Percentiles rank a stretch among this genome's conserved stretches.
These are phyloP conservation scores for Eucalyptus rudis DNA, from an alignment of 345 rosid species.

Conservation along the genomic window DNA sequence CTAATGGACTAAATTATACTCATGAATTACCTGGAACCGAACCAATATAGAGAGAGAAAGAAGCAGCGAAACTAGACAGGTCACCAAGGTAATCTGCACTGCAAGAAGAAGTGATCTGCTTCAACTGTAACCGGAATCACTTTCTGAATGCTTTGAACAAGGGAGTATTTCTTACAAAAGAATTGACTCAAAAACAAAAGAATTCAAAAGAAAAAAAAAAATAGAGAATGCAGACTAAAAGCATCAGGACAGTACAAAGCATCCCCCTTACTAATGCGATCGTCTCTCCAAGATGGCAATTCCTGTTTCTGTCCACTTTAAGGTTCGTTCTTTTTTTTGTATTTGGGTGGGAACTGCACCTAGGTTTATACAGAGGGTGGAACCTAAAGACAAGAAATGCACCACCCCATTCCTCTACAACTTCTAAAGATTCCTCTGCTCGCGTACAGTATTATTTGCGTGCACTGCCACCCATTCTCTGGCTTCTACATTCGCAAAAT, in stretches of 20 bases:
- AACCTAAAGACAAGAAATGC: background rate
- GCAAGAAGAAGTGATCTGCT: background rate
- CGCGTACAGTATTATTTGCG: background rate
- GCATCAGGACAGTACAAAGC: background rate
- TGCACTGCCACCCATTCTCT: background rate
- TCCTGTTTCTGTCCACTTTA: background rate
- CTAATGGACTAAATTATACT: background rate
- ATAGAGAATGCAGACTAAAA: background rate
- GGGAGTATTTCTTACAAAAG: slow-evolving; percentile 27
- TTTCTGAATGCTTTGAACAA: background rate
- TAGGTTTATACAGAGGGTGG: background rate
- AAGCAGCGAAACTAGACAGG: background rate
- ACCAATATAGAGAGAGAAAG: background rate
- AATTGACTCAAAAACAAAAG: slow-evolving; percentile 32
- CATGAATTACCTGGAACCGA: background rate
- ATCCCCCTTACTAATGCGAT: background rate
- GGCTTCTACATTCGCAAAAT: background rate
- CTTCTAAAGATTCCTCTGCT: background rate
- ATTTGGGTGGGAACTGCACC: background rate
- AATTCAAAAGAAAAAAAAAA: slow-evolving; percentile 10
- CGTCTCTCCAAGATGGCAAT: background rate
- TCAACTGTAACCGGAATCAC: background rate
- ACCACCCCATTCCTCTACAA: background rate
- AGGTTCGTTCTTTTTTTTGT: background rate
- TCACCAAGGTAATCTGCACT: background rate